Conservation (phyloP, 352 stramenopile species). For the Phytophthora hybrid region DNA sequence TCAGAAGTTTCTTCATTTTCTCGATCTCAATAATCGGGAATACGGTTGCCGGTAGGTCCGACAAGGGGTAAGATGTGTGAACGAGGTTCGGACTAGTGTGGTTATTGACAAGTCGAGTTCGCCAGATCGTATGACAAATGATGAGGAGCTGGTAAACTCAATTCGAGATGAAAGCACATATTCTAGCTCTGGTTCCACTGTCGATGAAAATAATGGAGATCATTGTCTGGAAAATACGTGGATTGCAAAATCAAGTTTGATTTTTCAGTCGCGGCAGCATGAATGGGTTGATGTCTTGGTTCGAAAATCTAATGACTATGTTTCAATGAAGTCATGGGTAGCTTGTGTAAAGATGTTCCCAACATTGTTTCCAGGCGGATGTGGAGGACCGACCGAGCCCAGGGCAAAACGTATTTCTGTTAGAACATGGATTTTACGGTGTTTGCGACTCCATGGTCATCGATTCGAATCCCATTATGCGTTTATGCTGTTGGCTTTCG, state of each 20-base stretch:
- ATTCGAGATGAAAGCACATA: conserved; percentile 13
- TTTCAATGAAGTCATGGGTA: not conserved
- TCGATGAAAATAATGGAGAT: not conserved
- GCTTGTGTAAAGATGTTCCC: conserved; percentile 30
- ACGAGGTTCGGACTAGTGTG: not conserved
- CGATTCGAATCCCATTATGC: conserved; percentile 36
- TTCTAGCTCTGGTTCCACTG: not conserved
- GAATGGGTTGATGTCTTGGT: conserved; percentile 6
- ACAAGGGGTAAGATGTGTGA: not conserved
- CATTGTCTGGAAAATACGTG: conserved; percentile 3
- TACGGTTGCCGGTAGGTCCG: not conserved
- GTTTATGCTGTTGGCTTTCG: conserved; percentile 40
- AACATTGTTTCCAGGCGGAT: conserved; percentile 32
- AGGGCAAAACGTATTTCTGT: conserved; percentile 22
- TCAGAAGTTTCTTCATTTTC: not conserved
- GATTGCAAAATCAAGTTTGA: conserved; percentile 1
- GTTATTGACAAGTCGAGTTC: not conserved
- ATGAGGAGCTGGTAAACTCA: no score
- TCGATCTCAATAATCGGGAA: not conserved
- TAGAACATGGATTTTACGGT: conserved; percentile 25
- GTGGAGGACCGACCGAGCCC: conserved; percentile 32
- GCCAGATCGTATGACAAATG: not conserved
- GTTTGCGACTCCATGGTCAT: conserved; percentile 27
- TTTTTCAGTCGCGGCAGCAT: not conserved
- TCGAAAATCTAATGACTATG: conserved; percentile 15